A percentile compares a stretch with the other conserved stretches of the same genome.
phyloP scores from a whole-genome alignment of 306 rosid genomes.

The Prunus davidiana region DNA sequence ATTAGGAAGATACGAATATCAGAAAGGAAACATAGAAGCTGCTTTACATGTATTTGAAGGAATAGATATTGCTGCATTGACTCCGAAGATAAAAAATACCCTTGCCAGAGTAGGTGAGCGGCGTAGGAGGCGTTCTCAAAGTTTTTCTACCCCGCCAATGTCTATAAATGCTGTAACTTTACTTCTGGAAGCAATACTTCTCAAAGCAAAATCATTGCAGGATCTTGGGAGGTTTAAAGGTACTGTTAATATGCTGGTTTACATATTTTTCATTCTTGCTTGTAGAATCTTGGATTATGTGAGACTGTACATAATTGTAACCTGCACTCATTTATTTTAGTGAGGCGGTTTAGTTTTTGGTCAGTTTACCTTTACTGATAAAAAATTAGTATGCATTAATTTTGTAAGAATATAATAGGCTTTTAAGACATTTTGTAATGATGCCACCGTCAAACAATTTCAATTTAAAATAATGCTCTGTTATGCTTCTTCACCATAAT shows the following conservation, averaged over 20 bases:
- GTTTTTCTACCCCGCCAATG: slow-evolving; percentile 48
- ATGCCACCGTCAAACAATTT: background rate
- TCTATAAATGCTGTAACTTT: slow-evolving; percentile 71
- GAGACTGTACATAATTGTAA: slow-evolving; percentile 12
- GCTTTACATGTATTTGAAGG: slow-evolving; percentile 91
- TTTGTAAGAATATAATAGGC: background rate
- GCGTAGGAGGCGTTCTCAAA: slow-evolving; percentile 51
- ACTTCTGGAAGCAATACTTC: slow-evolving; percentile 77
- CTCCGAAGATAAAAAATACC: slow-evolving; percentile 64
- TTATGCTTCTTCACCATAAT: background rate
- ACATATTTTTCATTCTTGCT: slow-evolving; percentile 10
- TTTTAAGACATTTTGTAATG: background rate
- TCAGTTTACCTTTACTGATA: background rate
- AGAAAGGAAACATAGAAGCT: slow-evolving; percentile 86
- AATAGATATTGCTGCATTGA: slow-evolving; percentile 59
- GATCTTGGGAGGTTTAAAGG: slow-evolving; percentile 77
- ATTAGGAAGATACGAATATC: slow-evolving; percentile 88
- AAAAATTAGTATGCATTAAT: background rate
- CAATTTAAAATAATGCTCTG: background rate
- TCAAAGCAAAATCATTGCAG: slow-evolving; percentile 80
- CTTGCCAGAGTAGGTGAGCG: slow-evolving; percentile 57
- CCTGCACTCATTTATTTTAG: background rate
- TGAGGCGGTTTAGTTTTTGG: background rate
- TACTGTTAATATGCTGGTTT: slow-evolving; percentile 28
- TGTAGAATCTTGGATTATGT: slow-evolving; percentile 22